These are phyloP conservation scores for Cladosporium sp. DNA, from an alignment of 2,329 filamentous ascomycete genomes.

Conservation along the genomic window DNA sequence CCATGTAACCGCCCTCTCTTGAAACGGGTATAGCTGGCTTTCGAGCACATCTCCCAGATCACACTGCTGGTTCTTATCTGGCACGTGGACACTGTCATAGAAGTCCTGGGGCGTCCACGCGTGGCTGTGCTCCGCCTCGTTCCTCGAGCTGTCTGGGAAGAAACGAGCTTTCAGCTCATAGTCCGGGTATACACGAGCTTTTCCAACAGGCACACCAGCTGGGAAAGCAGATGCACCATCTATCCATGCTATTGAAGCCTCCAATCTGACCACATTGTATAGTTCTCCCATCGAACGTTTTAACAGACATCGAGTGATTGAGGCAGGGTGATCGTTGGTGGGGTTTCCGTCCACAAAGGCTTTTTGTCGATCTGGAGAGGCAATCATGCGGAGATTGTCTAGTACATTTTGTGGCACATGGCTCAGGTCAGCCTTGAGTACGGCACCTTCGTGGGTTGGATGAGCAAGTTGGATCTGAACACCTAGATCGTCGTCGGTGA, in stretches of 20 bases:
- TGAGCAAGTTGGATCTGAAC: conserved; percentile 25
- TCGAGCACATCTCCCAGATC: conserved; percentile 29
- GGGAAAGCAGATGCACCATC: conserved; percentile 35
- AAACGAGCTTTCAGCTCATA: conserved; percentile 26
- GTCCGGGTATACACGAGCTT: conserved; percentile 30
- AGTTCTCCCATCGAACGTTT: conserved; percentile 28
- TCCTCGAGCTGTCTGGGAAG: conserved; percentile 24
- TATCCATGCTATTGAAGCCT: conserved; percentile 31
- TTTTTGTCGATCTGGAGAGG: conserved; percentile 22
- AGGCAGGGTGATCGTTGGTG: conserved; percentile 23
- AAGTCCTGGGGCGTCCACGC: conserved; percentile 59
- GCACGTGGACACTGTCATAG: conserved; percentile 68
- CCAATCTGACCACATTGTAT: conserved; percentile 30
- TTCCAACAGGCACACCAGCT: conserved; percentile 26
- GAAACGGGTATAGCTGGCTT: conserved; percentile 65
- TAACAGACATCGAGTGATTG: conserved; percentile 24
- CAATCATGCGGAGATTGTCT: conserved; percentile 23
- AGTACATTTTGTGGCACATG: conserved; percentile 21
- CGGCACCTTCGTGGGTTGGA: conserved; percentile 20
- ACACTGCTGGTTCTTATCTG: conserved; percentile 44
- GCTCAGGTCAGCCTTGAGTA: conserved; percentile 29
- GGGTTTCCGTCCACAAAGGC: conserved; percentile 2
- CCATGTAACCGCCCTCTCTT: conserved; percentile 70
- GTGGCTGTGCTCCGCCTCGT: conserved; percentile 25
- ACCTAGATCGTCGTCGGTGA: conserved; percentile 23